Base-by-base conservation (phyloP, 768 basidiomycete species). In the Tulasnella sp. region DNA sequence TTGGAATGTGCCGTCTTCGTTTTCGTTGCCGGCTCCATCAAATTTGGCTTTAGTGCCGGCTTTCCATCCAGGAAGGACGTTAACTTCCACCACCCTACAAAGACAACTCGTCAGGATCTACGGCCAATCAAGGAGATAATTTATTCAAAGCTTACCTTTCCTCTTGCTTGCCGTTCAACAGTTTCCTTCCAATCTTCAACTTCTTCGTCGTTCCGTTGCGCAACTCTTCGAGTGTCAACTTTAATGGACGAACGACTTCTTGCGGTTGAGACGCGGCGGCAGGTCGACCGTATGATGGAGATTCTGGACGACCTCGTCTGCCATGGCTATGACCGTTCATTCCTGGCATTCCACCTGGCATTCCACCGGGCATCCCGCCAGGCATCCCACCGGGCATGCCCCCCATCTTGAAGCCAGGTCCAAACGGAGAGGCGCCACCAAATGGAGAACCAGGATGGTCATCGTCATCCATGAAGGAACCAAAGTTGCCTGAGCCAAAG, bases 21-120 rank as follows among this genome's bases (percentile, higher is more conserved):
- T 88, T 83, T 96, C 95, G 85, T 98, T 96, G 3, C 95, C 95
- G 14, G 94, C 92, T 31, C 90, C 90, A 0, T 94, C 90, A 85
- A 97, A 98, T 58, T 94, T 91, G 80, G 99, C 89, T 86, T 97
- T 98, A 24, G 97, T 98, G 0, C 97, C 97, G 80, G 91, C 90
- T 88, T 98, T 98, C 96, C 96, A 99, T 0, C 97, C 97, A 0
- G 97, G 95, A 81, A 87, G 85, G 80, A 88, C 85, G 74, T 85
- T 83, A 78, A 84, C 82, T 68, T 73, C 46, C 27, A 46, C 56
- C 16, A 77, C 36, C 58, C 71, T 36, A 31, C 27, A 77, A 76
- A n/a, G 27, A 38, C 72, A 9, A 39, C 21, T 34, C 38, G 36
- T 44, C 9, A 58, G 31, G 21, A 46, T 7, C 27, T n/a, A 24